A percentile compares a stretch with the other conserved stretches of the same genome.
These are phyloP conservation scores for Lagenaria siceraria DNA, from an alignment of 306 rosid species.

Conservation along the genomic window DNA sequence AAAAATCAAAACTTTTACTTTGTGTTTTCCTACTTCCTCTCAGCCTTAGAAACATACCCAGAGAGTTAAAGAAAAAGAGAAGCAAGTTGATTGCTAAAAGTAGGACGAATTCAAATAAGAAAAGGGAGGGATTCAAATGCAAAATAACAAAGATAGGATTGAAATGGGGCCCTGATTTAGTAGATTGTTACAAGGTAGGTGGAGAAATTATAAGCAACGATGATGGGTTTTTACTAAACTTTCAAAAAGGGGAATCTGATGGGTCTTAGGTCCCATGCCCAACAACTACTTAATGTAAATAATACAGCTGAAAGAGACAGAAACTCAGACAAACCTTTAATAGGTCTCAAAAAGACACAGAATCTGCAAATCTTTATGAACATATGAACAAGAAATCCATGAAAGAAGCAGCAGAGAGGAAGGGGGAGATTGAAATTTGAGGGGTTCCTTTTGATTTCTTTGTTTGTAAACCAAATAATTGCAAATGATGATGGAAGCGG, in stretches of 20 bases:
- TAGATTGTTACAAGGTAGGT: not conserved
- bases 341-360: not conserved
- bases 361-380: not conserved
- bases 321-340: not conserved
- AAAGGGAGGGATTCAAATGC: not conserved
- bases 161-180: slow-evolving; percentile 1
- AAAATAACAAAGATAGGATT: not conserved
- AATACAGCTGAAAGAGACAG: not conserved
- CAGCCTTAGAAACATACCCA: not conserved
- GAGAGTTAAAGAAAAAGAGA: not conserved
- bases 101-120: not conserved
- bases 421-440: not conserved
- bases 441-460: not conserved
- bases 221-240: not conserved
- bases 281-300: not conserved
- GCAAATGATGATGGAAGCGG: not conserved
- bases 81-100: not conserved
- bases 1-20: not conserved
- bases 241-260: not conserved
- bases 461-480: not conserved
- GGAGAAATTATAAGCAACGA: not conserved
- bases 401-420: not conserved
- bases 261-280: not conserved
- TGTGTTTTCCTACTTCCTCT: not conserved
- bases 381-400: not conserved